Conservation (phyloP, 2,329 filamentous ascomycete species). For the Cordyceps farinosa region DNA sequence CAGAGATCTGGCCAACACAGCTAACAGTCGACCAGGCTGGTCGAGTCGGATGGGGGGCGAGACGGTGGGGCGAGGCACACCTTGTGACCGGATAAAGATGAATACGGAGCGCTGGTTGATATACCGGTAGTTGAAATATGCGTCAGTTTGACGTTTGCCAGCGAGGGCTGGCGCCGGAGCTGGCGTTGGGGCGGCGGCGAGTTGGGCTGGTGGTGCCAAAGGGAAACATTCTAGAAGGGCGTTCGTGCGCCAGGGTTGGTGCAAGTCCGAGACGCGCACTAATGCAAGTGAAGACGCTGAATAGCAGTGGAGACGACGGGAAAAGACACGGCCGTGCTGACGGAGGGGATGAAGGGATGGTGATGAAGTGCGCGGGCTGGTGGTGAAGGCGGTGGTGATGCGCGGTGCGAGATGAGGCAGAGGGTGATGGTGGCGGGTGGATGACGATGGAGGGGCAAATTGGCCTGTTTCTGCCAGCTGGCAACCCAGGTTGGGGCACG, state of each 20-base stretch:
- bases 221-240: slow-evolving; percentile 14
- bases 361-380: not conserved
- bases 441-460: not conserved
- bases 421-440: not conserved
- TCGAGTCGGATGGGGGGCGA: slow-evolving; percentile 1
- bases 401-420: not conserved
- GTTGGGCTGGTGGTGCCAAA: not conserved
- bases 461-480: not conserved
- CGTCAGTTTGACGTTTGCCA: not conserved
- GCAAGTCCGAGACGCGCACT: slow-evolving; percentile 2
- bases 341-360: not conserved
- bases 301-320: slow-evolving; percentile 3
- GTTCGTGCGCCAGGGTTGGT: slow-evolving; percentile 5
- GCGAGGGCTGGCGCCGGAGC: not conserved
- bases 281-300: slow-evolving; percentile 12
- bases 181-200: slow-evolving; percentile 3
- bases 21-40: not conserved
- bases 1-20: slow-evolving; percentile 10
- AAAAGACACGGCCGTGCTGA: not conserved
- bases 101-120: not conserved
- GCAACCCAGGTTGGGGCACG: not conserved
- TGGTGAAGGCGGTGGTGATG: not conserved
- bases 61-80: not conserved
- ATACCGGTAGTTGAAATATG: slow-evolving; percentile 5
- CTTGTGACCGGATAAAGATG: slow-evolving; percentile 11